These are phyloP conservation scores for Vigna nakashimae DNA, from an alignment of 306 rosid genomes.

Conservation along the genomic window DNA sequence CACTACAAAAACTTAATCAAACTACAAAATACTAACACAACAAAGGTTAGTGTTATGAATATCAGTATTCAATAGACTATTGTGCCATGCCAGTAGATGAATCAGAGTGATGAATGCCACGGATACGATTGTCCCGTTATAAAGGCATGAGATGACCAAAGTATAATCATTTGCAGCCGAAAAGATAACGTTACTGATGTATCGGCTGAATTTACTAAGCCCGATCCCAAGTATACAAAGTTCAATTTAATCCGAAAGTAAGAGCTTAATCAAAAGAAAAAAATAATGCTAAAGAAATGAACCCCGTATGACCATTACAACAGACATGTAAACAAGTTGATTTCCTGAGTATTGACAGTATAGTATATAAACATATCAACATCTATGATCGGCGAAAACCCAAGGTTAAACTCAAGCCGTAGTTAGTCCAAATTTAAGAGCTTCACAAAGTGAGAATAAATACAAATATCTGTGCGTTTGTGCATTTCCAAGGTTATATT, in stretches of 20 bases:
- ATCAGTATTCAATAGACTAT: background rate
- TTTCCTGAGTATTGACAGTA: background rate
- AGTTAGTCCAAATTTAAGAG: background rate
- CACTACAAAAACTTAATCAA: too few relatives aligned
- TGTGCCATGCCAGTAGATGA: background rate
- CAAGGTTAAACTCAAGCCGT: background rate
- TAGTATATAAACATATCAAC: background rate
- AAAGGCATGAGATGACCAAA: background rate
- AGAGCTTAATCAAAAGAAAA: background rate
- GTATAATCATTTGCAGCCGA: background rate
- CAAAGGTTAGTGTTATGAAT: background rate
- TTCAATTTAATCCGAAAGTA: background rate
- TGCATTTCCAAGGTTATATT: background rate
- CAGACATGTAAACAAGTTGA: background rate
- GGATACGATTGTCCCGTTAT: background rate
- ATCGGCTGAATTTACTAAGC: background rate
- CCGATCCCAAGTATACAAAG: background rate
- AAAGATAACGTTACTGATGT: background rate
- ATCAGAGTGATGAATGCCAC: background rate
- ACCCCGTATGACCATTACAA: background rate
- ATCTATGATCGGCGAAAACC: too few relatives aligned
- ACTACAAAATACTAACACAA: too few relatives aligned
- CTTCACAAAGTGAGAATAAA: background rate
- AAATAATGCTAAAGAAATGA: conserved; percentile 6
- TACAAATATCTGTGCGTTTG: background rate